phyloP scores from a whole-genome alignment of 306 rosid species.

The Dalbergia cochinchinensis region DNA sequence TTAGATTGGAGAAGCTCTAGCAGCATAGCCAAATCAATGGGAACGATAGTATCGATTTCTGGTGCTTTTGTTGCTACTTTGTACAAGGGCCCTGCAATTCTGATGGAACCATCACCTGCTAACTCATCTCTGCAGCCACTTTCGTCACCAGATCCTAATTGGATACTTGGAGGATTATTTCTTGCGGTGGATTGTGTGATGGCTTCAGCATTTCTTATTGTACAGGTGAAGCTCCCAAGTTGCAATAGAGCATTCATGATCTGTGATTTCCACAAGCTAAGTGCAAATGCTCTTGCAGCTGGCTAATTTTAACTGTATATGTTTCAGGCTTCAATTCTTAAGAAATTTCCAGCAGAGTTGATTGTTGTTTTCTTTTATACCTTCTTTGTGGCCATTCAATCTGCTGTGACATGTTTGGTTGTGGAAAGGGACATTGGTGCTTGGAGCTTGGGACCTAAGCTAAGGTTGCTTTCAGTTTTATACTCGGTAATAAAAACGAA shows the following conservation, averaged over 20 bases:
- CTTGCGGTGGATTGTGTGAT: slow-evolving; percentile 64
- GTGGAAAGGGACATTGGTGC: slow-evolving; percentile 71
- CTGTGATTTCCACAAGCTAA: slow-evolving; percentile 20
- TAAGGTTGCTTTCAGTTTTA: slow-evolving; percentile 62
- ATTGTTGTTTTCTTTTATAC: slow-evolving; percentile 75
- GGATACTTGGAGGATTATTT: slow-evolving; percentile 72
- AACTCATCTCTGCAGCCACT: slow-evolving; percentile 48
- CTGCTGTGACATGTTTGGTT: slow-evolving; percentile 64
- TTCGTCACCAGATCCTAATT: slow-evolving; percentile 60
- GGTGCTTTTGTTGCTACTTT: slow-evolving; percentile 87
- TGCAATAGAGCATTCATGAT: slow-evolving; percentile 8
- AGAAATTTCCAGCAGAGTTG: slow-evolving; percentile 76
- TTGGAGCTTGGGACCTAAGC: slow-evolving; percentile 75
- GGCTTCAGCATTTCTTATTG: slow-evolving; percentile 60
- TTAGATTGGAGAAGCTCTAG: slow-evolving; percentile 66
- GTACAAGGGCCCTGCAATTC: slow-evolving; percentile 79
- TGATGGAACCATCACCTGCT: slow-evolving; percentile 50
- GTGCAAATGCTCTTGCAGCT: not conserved
- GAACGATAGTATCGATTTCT: slow-evolving; percentile 72
- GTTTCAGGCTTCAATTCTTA: slow-evolving; percentile 76
- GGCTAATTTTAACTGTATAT: slow-evolving; percentile 5
- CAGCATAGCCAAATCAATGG: slow-evolving; percentile 69
- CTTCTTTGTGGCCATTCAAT: slow-evolving; percentile 70
- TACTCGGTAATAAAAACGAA: slow-evolving; percentile 73
- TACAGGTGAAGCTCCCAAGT: slow-evolving; percentile 62